Evolutionary conservation across 306 rosid species (phyloP).

Genomic region (Trifolium repens): DNA sequence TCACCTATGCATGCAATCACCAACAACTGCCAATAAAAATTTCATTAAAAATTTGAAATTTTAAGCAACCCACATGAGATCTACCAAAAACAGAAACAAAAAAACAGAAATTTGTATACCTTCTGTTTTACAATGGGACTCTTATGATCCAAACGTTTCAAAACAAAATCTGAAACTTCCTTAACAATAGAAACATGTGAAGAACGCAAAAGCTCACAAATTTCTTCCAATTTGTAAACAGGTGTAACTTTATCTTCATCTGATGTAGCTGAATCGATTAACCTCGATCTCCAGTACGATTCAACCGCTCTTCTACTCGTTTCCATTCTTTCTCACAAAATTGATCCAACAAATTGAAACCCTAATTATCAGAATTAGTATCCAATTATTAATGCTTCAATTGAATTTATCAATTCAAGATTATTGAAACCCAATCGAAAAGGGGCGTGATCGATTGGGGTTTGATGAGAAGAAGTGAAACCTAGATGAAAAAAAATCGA

Average conservation of each 20-base stretch:
- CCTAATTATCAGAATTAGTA: slow-evolving; percentile 15
- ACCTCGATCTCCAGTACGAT: slow-evolving; percentile 88
- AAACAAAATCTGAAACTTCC: slow-evolving; percentile 81
- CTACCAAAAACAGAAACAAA: slow-evolving; percentile 27
- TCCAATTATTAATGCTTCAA: slow-evolving; percentile 2
- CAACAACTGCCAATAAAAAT: neutral
- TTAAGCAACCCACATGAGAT: slow-evolving; percentile 38
- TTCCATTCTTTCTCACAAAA: slow-evolving; percentile 66
- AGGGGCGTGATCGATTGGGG: slow-evolving; percentile 31
- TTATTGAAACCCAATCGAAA: slow-evolving; percentile 5
- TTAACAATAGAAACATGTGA: slow-evolving; percentile 90
- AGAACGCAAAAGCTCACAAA: slow-evolving; percentile 81
- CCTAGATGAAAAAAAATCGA: slow-evolving; percentile 10
- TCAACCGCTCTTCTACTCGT: slow-evolving; percentile 98
- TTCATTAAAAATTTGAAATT: neutral
- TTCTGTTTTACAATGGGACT: slow-evolving; percentile 95
- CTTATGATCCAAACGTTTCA: slow-evolving; percentile 88
- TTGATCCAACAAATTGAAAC: slow-evolving; percentile 31
- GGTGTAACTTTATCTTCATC: slow-evolving; percentile 96
- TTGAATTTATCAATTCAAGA: neutral
- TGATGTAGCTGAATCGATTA: slow-evolving; percentile 87
- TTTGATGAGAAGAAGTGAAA: neutral
- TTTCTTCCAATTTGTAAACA: slow-evolving; percentile 88
- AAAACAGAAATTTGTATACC: slow-evolving; percentile 49
- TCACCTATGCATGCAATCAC: slow-evolving; percentile 14